Base-by-base conservation (phyloP, 2,329 filamentous ascomycete species). In the Coniosporium tulheliwenetii region DNA sequence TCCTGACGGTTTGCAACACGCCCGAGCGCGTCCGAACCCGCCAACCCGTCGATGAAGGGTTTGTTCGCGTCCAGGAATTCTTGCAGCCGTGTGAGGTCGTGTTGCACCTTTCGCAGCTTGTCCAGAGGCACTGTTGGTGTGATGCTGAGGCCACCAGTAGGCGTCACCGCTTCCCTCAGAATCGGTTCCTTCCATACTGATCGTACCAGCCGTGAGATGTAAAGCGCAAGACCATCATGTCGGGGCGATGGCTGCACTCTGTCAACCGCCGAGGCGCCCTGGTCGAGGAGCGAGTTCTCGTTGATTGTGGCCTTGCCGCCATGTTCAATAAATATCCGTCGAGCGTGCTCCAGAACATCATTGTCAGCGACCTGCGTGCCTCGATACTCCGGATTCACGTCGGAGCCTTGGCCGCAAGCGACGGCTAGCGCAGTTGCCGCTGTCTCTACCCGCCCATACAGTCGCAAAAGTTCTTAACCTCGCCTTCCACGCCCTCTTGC, bases 351-450 rank as follows among this genome's bases (percentile, higher is more conserved):
- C 37, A 93, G 70, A 1, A 93, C 85, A 31, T 85, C 76, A 10
- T 87, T 83, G 52, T 96, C 91, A 30, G 80, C 81, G 16, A 82
- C 70, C 47, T 69, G 72, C 0, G 83, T 79, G 8, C 80, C 63
- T 36, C 86, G 76, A 36, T 77, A 74, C 43, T 85, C 82, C 1
- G 68, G 57, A 0, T 81, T 81, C 14, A 84, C 74, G 52, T 94
- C 89, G 19, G 81, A 79, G 8, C 86, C 89, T 56, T 96, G 87
- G 3, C 89, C 87, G 58, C 91, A 98, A 32, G 91, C 87, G 29
- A 98, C 91, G 9, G 91, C 91, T 39, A 98, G 66, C 19, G 91
- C 87, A 34, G 89, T 86, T 0, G 91, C 85, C 41, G 93, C 79
- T 0, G 84, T 91, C 58, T 98, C 91, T 3, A 81, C 79, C 9